Percentiles rank a stretch among this genome's conserved stretches.
phyloP scores from a whole-genome alignment of 1,284 basidiomycete species.

The Ustilago nuda region DNA sequence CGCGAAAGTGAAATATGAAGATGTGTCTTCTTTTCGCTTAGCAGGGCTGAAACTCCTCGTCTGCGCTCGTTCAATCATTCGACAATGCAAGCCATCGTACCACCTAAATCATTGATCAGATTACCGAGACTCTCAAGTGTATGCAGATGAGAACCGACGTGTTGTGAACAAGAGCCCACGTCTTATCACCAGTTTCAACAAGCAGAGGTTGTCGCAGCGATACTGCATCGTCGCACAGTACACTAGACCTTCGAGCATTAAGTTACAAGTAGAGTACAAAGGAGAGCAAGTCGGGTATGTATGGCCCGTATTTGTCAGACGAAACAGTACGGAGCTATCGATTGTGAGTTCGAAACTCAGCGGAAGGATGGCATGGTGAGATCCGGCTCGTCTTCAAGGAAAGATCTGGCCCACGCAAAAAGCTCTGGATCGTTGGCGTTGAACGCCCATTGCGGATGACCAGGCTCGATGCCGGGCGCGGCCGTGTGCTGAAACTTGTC shows the following conservation, averaged over 20 bases:
- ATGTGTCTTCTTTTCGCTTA: background rate
- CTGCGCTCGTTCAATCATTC: background rate
- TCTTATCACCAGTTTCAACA: too few relatives aligned
- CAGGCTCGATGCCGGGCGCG: slow-evolving; percentile 20
- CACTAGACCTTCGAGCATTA: background rate
- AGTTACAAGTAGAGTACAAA: background rate
- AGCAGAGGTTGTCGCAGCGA: too few relatives aligned
- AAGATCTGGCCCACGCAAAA: slow-evolving; percentile 42
- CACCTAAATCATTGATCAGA: too few relatives aligned
- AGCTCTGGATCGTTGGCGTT: slow-evolving; percentile 41
- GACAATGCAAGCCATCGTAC: background rate
- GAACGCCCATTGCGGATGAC: slow-evolving; percentile 37
- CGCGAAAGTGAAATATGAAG: background rate
- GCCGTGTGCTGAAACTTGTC: slow-evolving; percentile 23
- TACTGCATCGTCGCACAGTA: too few relatives aligned
- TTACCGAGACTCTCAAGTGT: too few relatives aligned
- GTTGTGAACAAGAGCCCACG: too few relatives aligned
- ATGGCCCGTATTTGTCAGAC: background rate
- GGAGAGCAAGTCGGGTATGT: background rate
- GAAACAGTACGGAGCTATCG: background rate
- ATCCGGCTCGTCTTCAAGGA: slow-evolving; percentile 41
- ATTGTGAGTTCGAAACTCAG: slow-evolving; percentile 4
- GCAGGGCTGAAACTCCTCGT: background rate
- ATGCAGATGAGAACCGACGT: too few relatives aligned
- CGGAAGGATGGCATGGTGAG: slow-evolving; percentile 23